These are phyloP conservation scores for Globisporangium megalacanthum DNA, from an alignment of 352 stramenopile genomes.

Conservation along the genomic window DNA sequence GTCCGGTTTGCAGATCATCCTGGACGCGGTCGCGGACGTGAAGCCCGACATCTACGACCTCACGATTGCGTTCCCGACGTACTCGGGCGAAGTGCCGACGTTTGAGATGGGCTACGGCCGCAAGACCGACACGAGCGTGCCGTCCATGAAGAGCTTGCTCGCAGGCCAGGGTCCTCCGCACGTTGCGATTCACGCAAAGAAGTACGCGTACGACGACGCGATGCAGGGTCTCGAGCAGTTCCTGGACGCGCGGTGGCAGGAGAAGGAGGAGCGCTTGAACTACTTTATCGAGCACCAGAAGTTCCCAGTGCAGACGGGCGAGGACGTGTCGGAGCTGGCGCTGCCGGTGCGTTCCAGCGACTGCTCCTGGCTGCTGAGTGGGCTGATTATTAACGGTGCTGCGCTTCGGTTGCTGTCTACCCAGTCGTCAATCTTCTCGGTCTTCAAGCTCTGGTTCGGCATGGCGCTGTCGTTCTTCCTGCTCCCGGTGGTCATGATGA, in stretches of 20 bases:
- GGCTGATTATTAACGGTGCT: neutral
- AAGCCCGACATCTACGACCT: conserved; percentile 93
- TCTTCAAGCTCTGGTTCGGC: conserved; percentile 73
- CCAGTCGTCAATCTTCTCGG: conserved; percentile 52
- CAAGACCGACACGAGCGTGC: conserved; percentile 75
- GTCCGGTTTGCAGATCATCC: conserved; percentile 90
- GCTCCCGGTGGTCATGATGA: conserved; percentile 70
- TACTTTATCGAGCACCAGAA: conserved; percentile 74
- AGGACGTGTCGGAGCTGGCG: conserved; percentile 31
- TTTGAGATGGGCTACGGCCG: conserved; percentile 87
- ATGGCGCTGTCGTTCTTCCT: conserved; percentile 60
- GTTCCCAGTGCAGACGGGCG: conserved; percentile 32
- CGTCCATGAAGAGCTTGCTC: conserved; percentile 74
- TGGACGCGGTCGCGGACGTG: conserved; percentile 82
- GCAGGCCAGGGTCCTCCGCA: conserved; percentile 41
- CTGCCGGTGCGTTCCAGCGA: conserved; percentile 17
- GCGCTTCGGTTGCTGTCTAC: conserved; percentile 2
- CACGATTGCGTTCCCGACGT: conserved; percentile 85
- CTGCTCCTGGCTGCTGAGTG: neutral
- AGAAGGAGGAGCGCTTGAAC: conserved; percentile 69
- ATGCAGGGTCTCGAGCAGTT: conserved; percentile 47
- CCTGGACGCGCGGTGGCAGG: conserved; percentile 61
- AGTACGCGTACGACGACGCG: conserved; percentile 61
- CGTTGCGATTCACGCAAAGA: conserved; percentile 56
- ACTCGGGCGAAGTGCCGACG: conserved; percentile 81